Base-by-base conservation (phyloP, 352 stramenopile genomes). In the Aphanomyces cochlioides region DNA sequence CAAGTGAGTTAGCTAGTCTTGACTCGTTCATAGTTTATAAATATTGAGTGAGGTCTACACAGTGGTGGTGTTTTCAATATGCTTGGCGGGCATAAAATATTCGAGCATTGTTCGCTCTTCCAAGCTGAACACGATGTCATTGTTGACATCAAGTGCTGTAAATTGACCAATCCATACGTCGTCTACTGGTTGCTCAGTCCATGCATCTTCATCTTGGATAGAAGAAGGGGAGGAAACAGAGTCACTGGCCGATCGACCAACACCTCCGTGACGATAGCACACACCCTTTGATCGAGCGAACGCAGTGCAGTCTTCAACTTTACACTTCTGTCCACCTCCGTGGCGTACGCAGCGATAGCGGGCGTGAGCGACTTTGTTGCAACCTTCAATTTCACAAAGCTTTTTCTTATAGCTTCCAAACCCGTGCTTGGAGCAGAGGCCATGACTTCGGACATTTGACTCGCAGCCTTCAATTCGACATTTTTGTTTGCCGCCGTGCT, bases 401-500 rank as follows among this genome's bases (percentile, higher is more conserved):
- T 57, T 19, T 21, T 67, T 67, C 8, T 56, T 67, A 6, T 37
- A 34, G 5, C 54, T 50, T n/a, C 17, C 17, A n/a, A n/a, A n/a
- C 17, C 43, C 43, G 77, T 92, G 84, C 53, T 83, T 81, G 69
- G 89, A 90, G 68, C 84, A 92, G 4, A 90, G 73, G 1, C 84
- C 84, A 1, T 81, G 81, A 19, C 82, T 83, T 12, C 84, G 81
- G 21, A 83, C 82, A 67, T 90, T 83, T 66, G 90, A 81, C 76
- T 89, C 85, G 73, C 84, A 92, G 39, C 75, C 80, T 39, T 88
- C 80, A 37, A 90, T 78, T 56, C 87, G 88, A 68, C 84, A 92
- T 6, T 80, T 73, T 0, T 83, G 74, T 2, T 80, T 83, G 40
- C 84, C 84, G n/a, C 84, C 84, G 50, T 92, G 84, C 8, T 83